Percentiles rank a stretch among this genome's conserved stretches.
Conservation (phyloP, 352 stramenopile species). For the Peronospora farinosa region DNA sequence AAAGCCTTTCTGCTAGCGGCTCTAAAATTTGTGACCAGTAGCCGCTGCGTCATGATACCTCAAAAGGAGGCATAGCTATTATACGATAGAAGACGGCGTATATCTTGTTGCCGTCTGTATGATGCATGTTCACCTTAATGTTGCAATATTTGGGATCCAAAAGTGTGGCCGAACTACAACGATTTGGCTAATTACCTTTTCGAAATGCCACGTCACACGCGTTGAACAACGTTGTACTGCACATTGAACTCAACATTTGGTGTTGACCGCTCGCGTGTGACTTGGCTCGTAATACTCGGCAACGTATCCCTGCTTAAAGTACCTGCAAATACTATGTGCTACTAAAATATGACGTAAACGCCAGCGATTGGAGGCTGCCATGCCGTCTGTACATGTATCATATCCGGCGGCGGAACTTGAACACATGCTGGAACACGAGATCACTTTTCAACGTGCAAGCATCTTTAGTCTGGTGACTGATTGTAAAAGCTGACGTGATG, state of each 20-base stretch:
- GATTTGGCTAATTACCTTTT: slow-evolving; percentile 21
- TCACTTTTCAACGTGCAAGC: slow-evolving; percentile 5
- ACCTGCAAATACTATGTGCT: background rate
- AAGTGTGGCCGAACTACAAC: slow-evolving; percentile 18
- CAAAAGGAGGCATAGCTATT: too few relatives aligned
- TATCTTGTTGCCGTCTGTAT: slow-evolving; percentile 4
- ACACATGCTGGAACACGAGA: slow-evolving; percentile 12
- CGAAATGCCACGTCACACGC: slow-evolving; percentile 21
- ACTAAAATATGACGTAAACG: too few relatives aligned
- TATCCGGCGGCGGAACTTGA: background rate
- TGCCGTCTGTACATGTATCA: too few relatives aligned
- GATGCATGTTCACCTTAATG: slow-evolving; percentile 6
- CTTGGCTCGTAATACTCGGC: slow-evolving; percentile 11
- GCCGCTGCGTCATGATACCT: too few relatives aligned
- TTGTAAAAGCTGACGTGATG: slow-evolving; percentile 11
- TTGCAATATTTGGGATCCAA: slow-evolving; percentile 15
- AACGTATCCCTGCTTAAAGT: too few relatives aligned
- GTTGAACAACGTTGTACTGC: slow-evolving; percentile 10
- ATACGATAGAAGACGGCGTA: background rate
- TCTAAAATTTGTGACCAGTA: too few relatives aligned
- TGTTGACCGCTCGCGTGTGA: slow-evolving; percentile 12
- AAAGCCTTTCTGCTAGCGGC: background rate
- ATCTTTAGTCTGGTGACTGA: slow-evolving; percentile 2
- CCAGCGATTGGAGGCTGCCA: slow-evolving; percentile 14
- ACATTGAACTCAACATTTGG: background rate